Evolutionary conservation across 768 basidiomycete genomes (phyloP), one percentile per base, ranked within the genome.

Genomic region (Pisolithus tinctorius): DNA sequence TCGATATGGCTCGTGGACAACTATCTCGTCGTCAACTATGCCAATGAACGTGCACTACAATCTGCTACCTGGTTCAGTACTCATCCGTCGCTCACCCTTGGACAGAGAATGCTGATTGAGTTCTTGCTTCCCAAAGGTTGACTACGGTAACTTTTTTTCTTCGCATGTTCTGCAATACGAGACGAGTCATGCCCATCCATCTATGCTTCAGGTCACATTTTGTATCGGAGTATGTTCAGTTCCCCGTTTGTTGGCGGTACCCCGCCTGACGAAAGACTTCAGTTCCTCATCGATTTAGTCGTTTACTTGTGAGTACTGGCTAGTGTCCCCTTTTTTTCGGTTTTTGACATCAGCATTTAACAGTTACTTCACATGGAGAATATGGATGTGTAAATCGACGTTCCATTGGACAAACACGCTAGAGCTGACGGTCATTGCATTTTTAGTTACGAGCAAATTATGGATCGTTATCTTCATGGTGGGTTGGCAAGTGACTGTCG

Each of bases 351-450:
- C 16, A 25, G 10, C 47, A 13, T 30, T n/a, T 8, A n/a, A 31
- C 48, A 53, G 52, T 3, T 53, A 53, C 37, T 53, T 53, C 36
- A 49, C 48, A 7, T 53, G 52, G 52, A 48, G 52, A 17, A 49
- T 53, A 45, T 53, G 47, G 47, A 45, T 23, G 27, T 53, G 52
- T 53, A 14, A 52, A 20, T 50, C 26, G 17, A 8, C 25, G 16
- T 13, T 25, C 10, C 44, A n/a, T 11, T 5, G 6, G 8, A 26
- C 4, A 17, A 17, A 30, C 34, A 4, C 8, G 13, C 17, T 6
- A 4, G 37, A 25, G 29, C 30, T 34, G 17, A 39, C 5, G 4
- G 8, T 30, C 14, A 1, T 9, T 6, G 4, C 36, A 11, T 20
- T 37, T 37, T 6, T 16, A 53, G 52, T 53, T 25, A 45, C 43